Evolutionary conservation across 768 basidiomycete genomes (phyloP).

Genomic region (Suillus hirtellus): DNA sequence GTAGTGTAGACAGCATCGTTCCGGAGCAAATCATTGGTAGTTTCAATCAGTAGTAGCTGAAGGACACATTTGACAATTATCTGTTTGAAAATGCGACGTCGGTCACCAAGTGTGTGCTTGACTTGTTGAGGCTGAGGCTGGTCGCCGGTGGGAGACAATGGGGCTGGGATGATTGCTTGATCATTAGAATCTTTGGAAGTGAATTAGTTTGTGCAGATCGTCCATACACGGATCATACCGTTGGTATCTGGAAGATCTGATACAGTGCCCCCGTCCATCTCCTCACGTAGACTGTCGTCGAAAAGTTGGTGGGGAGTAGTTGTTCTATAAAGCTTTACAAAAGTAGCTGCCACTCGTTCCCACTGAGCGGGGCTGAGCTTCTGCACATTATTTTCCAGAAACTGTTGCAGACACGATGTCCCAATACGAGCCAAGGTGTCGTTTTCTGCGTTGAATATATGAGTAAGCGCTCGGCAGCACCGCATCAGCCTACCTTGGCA

Average conservation of each 20-base stretch:
- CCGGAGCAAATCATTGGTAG: conserved; percentile 91
- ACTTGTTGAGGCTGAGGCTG: conserved; percentile 41
- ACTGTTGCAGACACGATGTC: conserved; percentile 95
- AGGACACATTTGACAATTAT: conserved; percentile 99
- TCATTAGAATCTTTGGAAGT: conserved; percentile 57
- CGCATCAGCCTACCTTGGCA: conserved; percentile 80
- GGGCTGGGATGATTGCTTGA: conserved; percentile 79
- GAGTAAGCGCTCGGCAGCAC: conserved; percentile 11
- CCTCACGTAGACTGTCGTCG: conserved; percentile 86
- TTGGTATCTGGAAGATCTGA: conserved; percentile 56
- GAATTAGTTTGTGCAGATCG: conserved; percentile 10
- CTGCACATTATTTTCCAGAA: conserved; percentile 87
- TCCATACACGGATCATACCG: conserved; percentile 17
- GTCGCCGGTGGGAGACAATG: conserved; percentile 76
- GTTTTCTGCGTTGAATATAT: conserved; percentile 64
- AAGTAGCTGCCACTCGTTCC: conserved; percentile 90
- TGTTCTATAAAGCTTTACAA: conserved; percentile 94
- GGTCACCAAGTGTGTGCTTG: conserved; percentile 62
- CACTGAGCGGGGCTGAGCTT: conserved; percentile 84
- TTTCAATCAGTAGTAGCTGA: conserved; percentile 94
- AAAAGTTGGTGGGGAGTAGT: conserved; percentile 98
- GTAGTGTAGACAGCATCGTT: conserved; percentile 90
- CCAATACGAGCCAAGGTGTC: conserved; percentile 97
- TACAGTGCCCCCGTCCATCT: conserved; percentile 59
- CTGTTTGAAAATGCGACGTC: conserved; percentile 91